Percentiles rank a stretch among this genome's conserved stretches.
These are phyloP conservation scores for Diutina scorzettiae DNA, from an alignment of 1,139 yeast species.

Conservation along the genomic window DNA sequence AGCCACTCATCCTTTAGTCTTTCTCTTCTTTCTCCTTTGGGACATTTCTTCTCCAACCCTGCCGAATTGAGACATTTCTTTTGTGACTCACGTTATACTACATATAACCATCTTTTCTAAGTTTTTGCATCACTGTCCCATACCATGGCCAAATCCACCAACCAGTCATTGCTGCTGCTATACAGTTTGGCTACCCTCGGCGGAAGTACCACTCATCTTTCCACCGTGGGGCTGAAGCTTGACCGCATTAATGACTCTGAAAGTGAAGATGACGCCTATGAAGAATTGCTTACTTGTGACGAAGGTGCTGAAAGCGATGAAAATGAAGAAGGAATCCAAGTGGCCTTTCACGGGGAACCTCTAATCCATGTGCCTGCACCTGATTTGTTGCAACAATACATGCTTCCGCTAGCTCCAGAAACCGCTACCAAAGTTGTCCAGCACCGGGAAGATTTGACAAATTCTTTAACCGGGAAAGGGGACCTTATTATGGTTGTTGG, in stretches of 20 bases:
- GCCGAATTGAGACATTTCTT: no score
- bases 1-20: no score
- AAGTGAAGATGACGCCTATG: neutral
- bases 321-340: neutral
- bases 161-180: slow-evolving; percentile 2
- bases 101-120: neutral
- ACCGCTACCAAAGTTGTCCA: neutral
- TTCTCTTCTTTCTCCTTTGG: no score
- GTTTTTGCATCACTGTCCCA: neutral
- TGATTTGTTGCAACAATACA: slow-evolving; percentile 3
- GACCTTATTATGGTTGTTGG: neutral
- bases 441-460: neutral
- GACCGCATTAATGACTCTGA: slow-evolving; percentile 3
- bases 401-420: neutral
- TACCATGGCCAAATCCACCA: neutral
- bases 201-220: neutral
- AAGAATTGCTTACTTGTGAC: neutral
- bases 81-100: neutral
- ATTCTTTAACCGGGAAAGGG: neutral
- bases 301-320: neutral
- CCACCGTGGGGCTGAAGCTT: slow-evolving; percentile 4
- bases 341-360: neutral
- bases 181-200: slow-evolving; percentile 6
- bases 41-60: no score
- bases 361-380: slow-evolving; percentile 5